Evolutionary conservation across 257 asterid species (phyloP).

Genomic region (Capsicum baccatum): DNA sequence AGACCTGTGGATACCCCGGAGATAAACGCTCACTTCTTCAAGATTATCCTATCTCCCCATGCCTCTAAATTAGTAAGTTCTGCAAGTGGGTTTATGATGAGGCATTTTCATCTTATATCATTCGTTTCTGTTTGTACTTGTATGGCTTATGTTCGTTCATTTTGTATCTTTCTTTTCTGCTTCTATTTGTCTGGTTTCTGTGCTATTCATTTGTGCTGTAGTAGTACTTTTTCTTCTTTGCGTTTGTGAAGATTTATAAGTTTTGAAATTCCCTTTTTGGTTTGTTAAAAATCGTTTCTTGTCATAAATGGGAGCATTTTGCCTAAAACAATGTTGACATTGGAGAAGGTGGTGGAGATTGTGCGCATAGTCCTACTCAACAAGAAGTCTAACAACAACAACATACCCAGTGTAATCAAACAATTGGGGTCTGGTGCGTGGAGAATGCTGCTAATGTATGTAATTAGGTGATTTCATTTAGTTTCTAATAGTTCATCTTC

Average conservation of each 20-base stretch:
- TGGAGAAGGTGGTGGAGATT: not conserved
- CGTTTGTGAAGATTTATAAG: constrained; percentile 4
- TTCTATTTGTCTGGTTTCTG: constrained; percentile 17
- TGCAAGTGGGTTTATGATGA: constrained; percentile 10
- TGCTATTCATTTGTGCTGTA: not conserved
- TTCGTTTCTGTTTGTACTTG: not conserved
- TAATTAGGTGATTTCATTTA: not conserved
- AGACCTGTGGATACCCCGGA: not conserved
- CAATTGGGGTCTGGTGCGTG: not conserved
- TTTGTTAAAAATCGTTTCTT: not conserved
- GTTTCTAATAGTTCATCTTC: not conserved
- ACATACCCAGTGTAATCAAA: not conserved
- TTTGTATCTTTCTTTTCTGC: not conserved
- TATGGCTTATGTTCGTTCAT: not conserved
- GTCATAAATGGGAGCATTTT: not conserved
- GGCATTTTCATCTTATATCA: constrained; percentile 2
- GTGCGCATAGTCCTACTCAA: not conserved
- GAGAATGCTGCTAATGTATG: not conserved
- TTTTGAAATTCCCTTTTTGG: not conserved
- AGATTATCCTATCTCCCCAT: constrained; percentile 21
- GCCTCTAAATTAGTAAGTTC: constrained; percentile 26
- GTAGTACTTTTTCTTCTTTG: not conserved
- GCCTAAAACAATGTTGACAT: not conserved
- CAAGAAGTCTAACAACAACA: not conserved
- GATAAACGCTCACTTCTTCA: constrained; percentile 12